Evolutionary conservation across 805 yeast genomes (phyloP).

Genomic region (Metschnikowia noctiluminum): DNA sequence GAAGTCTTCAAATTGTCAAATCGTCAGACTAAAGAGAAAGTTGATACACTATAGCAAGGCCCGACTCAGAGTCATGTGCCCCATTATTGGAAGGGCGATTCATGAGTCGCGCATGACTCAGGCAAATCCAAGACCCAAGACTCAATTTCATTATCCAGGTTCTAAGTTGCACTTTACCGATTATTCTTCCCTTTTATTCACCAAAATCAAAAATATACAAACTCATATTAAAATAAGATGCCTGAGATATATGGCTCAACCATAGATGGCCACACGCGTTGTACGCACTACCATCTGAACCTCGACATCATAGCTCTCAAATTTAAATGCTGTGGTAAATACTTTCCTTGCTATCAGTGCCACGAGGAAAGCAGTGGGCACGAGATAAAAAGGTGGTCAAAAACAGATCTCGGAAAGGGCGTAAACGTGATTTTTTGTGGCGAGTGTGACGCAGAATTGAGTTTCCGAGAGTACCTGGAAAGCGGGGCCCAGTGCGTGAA

Average conservation of each 20-base stretch:
- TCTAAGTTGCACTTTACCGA: too few species aligned
- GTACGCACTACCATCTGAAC: slow-evolving; percentile 33
- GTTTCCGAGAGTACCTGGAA: slow-evolving; percentile 26
- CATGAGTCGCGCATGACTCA: background rate
- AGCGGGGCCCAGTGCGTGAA: slow-evolving; percentile 19
- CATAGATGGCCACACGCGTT: slow-evolving; percentile 34
- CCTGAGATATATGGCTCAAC: slow-evolving; percentile 12
- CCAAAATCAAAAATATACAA: too few species aligned
- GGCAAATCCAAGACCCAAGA: background rate
- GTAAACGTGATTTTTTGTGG: slow-evolving; percentile 35
- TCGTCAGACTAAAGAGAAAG: too few species aligned
- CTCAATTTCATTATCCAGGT: background rate
- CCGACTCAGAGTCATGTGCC: background rate
- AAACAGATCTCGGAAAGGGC: slow-evolving; percentile 8
- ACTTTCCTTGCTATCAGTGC: slow-evolving; percentile 40
- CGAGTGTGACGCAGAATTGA: slow-evolving; percentile 27
- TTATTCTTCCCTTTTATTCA: too few species aligned
- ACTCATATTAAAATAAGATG: background rate
- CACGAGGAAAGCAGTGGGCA: slow-evolving; percentile 24
- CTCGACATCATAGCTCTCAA: slow-evolving; percentile 40
- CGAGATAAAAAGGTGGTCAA: slow-evolving; percentile 14
- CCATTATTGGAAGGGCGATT: background rate
- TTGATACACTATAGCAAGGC: too few species aligned
- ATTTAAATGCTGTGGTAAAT: slow-evolving; percentile 35
- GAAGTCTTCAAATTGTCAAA: too few species aligned